These are phyloP conservation scores for Ampelocalamus luodianensis DNA, from an alignment of 176 grass and related monocot genomes.

Conservation along the genomic window DNA sequence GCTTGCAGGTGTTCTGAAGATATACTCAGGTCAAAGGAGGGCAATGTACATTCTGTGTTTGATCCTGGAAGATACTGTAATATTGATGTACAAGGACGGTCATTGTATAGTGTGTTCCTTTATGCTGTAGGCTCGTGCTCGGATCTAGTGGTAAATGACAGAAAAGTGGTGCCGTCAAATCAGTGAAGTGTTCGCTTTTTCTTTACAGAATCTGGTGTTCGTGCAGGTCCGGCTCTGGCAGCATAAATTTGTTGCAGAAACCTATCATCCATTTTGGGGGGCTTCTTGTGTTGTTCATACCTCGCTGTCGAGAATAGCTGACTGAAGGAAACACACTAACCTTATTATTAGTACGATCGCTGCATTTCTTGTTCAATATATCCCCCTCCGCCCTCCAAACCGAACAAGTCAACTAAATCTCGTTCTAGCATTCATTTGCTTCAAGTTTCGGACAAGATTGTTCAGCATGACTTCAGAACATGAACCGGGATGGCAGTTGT, in stretches of 20 bases:
- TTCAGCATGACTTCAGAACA: neutral
- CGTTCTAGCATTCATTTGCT: neutral
- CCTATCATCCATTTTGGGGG: neutral
- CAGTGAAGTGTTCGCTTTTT: neutral
- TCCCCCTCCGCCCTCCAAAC: neutral
- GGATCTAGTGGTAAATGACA: neutral
- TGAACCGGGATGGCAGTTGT: slow-evolving; percentile 1
- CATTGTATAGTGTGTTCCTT: slow-evolving; percentile 1
- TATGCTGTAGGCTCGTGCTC: neutral
- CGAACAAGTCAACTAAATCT: slow-evolving; percentile 3
- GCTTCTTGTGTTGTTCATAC: neutral
- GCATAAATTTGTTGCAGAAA: neutral
- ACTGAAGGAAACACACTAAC: slow-evolving; percentile 11
- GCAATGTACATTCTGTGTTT: neutral
- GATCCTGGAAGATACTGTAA: neutral
- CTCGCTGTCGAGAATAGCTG: slow-evolving; percentile 10
- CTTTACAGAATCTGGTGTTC: neutral
- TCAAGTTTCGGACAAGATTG: slow-evolving; percentile 40
- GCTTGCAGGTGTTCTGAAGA: neutral
- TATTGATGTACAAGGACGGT: neutral
- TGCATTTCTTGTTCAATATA: slow-evolving; percentile 21
- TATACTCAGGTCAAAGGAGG: slow-evolving; percentile 31
- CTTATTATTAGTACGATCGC: slow-evolving; percentile 14
- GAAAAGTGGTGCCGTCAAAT: neutral
- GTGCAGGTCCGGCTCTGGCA: neutral